Evolutionary conservation across 2,329 filamentous ascomycete genomes (phyloP).

Genomic region (Alternaria brassicicola): DNA sequence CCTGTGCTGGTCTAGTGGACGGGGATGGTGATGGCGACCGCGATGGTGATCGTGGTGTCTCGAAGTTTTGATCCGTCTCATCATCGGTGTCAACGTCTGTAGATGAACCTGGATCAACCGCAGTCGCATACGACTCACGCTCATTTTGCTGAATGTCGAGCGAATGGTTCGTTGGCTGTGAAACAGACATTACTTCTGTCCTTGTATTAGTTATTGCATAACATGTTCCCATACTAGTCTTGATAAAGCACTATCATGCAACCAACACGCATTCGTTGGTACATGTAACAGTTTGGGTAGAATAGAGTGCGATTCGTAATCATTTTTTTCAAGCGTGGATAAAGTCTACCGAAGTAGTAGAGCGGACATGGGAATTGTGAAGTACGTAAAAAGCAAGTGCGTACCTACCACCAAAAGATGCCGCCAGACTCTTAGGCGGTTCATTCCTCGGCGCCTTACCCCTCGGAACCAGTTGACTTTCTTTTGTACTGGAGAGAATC

Average conservation of each 20-base stretch:
- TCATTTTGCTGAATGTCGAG: conserved; percentile 2
- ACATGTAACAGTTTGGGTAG: background rate
- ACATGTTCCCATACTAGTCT: background rate
- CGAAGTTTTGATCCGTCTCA: conserved; percentile 12
- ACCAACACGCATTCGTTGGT: background rate
- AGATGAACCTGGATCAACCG: conserved; percentile 32
- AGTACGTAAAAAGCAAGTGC: background rate
- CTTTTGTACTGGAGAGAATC: conserved; percentile 14
- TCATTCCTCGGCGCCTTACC: conserved; percentile 6
- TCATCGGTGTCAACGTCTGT: conserved; percentile 42
- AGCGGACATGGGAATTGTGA: background rate
- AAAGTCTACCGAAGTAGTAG: background rate
- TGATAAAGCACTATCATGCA: background rate
- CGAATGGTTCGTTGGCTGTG: background rate
- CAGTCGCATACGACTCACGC: conserved; percentile 17
- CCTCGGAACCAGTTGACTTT: background rate
- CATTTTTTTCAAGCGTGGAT: background rate
- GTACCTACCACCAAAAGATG: conserved; percentile 19
- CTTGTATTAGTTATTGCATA: conserved; percentile 1
- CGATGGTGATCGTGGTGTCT: conserved; percentile 23
- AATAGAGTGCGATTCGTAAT: background rate
- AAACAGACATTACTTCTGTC: background rate
- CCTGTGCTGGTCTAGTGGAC: conserved; percentile 25
- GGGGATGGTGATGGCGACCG: conserved; percentile 32
- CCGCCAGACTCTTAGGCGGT: conserved; percentile 10